phyloP scores from a whole-genome alignment of 108 stramenopile species.

The Skeletonema grethae region DNA sequence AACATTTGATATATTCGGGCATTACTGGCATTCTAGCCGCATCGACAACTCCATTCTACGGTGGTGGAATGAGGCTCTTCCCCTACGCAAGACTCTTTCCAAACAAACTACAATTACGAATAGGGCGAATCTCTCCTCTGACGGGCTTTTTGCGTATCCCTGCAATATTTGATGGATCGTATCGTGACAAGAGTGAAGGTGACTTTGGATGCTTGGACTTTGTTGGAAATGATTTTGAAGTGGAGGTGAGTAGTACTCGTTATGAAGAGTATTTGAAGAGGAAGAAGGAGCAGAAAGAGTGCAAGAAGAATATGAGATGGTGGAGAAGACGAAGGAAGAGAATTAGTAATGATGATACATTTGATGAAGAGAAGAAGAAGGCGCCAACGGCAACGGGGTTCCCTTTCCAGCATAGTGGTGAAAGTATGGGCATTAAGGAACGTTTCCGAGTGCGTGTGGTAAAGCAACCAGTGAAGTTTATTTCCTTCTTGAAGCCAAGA shows the following conservation, averaged over 20 bases:
- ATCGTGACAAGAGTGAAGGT: conserved; percentile 52
- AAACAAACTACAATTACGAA: conserved; percentile 54
- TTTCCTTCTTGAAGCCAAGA: conserved; percentile 59
- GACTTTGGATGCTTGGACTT: conserved; percentile 70
- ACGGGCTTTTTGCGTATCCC: conserved; percentile 61
- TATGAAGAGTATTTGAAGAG: conserved; percentile 32
- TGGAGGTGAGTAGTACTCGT: conserved; percentile 36
- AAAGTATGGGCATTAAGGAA: conserved; percentile 55
- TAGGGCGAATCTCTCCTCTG: conserved; percentile 70
- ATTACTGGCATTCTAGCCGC: conserved; percentile 64
- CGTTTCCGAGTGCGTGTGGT: conserved; percentile 55
- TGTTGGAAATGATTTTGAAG: conserved; percentile 64
- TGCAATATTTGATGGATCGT: conserved; percentile 64
- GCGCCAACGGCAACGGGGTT: conserved; percentile 36
- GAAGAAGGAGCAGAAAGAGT: background rate
- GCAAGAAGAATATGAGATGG: background rate
- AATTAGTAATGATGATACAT: background rate
- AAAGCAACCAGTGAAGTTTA: conserved; percentile 58
- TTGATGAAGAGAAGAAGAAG: background rate
- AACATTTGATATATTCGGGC: conserved; percentile 57
- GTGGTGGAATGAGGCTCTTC: conserved; percentile 69
- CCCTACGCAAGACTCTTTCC: conserved; percentile 66
- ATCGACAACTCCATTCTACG: conserved; percentile 70
- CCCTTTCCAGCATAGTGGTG: conserved; percentile 81
- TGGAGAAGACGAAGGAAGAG: background rate